Evolutionary conservation across 1,139 yeast genomes (phyloP).

Genomic region (Pichiaceae sp.): DNA sequence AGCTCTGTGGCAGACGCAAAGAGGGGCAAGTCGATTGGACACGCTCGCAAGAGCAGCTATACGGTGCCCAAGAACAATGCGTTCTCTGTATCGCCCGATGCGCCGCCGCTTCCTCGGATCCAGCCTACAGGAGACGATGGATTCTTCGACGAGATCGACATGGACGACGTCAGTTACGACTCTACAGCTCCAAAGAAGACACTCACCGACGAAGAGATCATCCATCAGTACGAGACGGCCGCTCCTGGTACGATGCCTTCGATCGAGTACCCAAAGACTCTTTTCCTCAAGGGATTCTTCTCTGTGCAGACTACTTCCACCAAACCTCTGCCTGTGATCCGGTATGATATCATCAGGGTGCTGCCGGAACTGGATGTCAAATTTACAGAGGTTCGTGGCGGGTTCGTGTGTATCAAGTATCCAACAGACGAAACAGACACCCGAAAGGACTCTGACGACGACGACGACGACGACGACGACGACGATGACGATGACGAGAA

Average conservation of each 20-base stretch:
- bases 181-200: slow-evolving; percentile 20
- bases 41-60: slow-evolving; percentile 57
- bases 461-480: slow-evolving; percentile 5
- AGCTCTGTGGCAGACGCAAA: slow-evolving; percentile 17
- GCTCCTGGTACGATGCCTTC: slow-evolving; percentile 83
- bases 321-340: slow-evolving; percentile 80
- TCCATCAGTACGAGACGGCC: slow-evolving; percentile 62
- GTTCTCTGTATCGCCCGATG: slow-evolving; percentile 25
- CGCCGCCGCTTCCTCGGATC: slow-evolving; percentile 41
- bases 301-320: slow-evolving; percentile 94
- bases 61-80: slow-evolving; percentile 23
- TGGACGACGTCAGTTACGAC: slow-evolving; percentile 25
- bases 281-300: slow-evolving; percentile 89
- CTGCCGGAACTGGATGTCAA: slow-evolving; percentile 71
- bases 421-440: slow-evolving; percentile 30
- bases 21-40: slow-evolving; percentile 84
- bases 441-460: slow-evolving; percentile 4
- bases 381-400: slow-evolving; percentile 89
- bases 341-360: slow-evolving; percentile 76
- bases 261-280: slow-evolving; percentile 84
- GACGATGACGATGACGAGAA: slow-evolving; percentile 6
- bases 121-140: slow-evolving; percentile 40
- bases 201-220: slow-evolving; percentile 54
- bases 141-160: slow-evolving; percentile 58
- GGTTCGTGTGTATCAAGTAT: slow-evolving; percentile 76